Conservation (phyloP, 768 basidiomycete genomes). For the Boletellus sp. region DNA sequence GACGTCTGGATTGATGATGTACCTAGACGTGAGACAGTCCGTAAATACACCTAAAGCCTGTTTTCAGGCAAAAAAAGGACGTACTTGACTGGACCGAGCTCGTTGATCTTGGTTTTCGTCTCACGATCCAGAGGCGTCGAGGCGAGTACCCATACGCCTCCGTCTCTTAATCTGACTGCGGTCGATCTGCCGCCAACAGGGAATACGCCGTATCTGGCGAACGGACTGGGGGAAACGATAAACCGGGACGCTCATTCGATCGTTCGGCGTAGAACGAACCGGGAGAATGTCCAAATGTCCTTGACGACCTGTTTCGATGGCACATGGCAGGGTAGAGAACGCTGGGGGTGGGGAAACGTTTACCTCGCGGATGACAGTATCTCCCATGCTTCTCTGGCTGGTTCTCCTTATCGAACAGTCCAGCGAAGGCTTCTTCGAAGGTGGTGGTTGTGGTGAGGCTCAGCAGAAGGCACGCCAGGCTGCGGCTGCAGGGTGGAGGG, state of each 20-base stretch:
- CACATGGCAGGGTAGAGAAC: neutral
- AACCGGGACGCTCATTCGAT: neutral
- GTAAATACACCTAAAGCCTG: neutral
- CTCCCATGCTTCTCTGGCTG: conserved; percentile 23
- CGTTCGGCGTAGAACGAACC: conserved; percentile 33
- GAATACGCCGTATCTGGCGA: conserved; percentile 59
- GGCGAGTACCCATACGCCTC: conserved; percentile 79
- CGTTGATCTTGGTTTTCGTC: conserved; percentile 58
- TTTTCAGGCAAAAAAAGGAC: neutral
- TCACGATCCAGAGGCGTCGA: conserved; percentile 67
- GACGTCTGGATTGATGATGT: conserved; percentile 54
- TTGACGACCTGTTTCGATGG: conserved; percentile 39
- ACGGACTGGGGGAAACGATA: conserved; percentile 46
- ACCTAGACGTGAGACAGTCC: conserved; percentile 33
- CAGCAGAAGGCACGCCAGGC: no score
- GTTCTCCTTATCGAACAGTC: conserved; percentile 6
- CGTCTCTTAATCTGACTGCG: conserved; percentile 63
- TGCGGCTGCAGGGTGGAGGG: conserved; percentile 10
- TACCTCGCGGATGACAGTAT: conserved; percentile 45
- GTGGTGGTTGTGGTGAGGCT: conserved; percentile 18
- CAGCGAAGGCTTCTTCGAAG: conserved; percentile 6
- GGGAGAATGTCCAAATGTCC: conserved; percentile 64
- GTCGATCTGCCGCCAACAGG: conserved; percentile 84
- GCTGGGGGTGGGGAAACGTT: neutral
- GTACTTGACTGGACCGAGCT: conserved; percentile 68